These are phyloP conservation scores for Penicillium malachiteum DNA, from an alignment of 495 filamentous ascomycete genomes.

Conservation along the genomic window DNA sequence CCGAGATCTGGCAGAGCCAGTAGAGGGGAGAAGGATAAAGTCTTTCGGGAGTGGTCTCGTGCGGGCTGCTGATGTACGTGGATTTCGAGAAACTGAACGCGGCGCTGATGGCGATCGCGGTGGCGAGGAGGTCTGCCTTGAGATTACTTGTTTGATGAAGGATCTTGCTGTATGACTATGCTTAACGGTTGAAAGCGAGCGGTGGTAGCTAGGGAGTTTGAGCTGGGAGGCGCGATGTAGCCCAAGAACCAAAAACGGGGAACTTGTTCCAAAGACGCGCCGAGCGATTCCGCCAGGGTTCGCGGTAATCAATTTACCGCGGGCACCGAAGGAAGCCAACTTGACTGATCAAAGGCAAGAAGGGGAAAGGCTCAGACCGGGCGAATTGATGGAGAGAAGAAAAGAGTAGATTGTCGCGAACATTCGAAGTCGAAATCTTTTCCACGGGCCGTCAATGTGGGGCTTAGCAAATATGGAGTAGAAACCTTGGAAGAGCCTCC, in stretches of 20 bases:
- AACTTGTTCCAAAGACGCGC: slow-evolving; percentile 6
- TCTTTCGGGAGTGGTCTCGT: slow-evolving; percentile 2
- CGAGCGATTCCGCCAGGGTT: slow-evolving; percentile 27
- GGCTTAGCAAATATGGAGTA: too few species aligned
- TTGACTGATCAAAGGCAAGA: slow-evolving; percentile 23
- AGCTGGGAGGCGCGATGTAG: slow-evolving; percentile 1
- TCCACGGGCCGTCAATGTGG: too few species aligned
- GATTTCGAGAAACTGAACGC: too few species aligned
- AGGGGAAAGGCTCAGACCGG: background rate
- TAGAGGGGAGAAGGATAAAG: slow-evolving; percentile 12
- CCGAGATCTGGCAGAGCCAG: background rate
- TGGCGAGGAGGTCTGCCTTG: background rate
- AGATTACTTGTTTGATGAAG: background rate
- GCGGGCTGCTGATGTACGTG: too few species aligned
- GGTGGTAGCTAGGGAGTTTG: background rate
- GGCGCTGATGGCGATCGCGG: too few species aligned
- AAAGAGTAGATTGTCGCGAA: background rate
- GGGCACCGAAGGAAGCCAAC: slow-evolving; percentile 42
- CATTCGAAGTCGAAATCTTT: too few species aligned
- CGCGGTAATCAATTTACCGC: slow-evolving; percentile 33
- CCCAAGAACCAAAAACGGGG: slow-evolving; percentile 7
- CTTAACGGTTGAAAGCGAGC: background rate
- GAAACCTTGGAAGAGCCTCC: too few species aligned
- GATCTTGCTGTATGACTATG: background rate
- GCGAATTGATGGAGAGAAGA: background rate